A percentile compares a stretch with the other conserved stretches of the same genome.
These are phyloP conservation scores for Aspergillus olivimuriae DNA, from an alignment of 495 filamentous ascomycete species.

Conservation along the genomic window DNA sequence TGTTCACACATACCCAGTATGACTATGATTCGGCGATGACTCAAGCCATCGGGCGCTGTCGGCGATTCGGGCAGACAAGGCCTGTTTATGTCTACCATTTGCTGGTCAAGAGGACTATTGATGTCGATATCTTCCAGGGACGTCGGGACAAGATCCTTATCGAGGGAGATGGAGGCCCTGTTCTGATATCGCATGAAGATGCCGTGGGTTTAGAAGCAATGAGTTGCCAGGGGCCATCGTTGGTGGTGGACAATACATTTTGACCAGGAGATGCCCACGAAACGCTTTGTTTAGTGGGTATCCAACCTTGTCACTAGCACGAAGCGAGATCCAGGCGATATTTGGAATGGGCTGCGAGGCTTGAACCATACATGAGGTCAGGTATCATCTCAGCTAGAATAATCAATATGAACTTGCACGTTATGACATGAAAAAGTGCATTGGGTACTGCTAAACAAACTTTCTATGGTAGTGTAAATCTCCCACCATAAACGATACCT, in stretches of 20 bases:
- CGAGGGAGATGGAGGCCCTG: conserved; percentile 13
- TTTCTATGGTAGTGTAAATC: conserved; percentile 16
- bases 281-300: background rate
- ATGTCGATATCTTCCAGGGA: conserved; percentile 59
- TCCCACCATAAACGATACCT: conserved; percentile 11
- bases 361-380: no score
- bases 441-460: conserved; percentile 16
- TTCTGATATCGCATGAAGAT: conserved; percentile 13
- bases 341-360: no score
- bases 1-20: conserved; percentile 47
- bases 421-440: conserved; percentile 10
- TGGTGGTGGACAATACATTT: conserved; percentile 14
- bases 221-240: conserved; percentile 14
- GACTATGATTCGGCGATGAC: conserved; percentile 55
- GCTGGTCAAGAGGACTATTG: conserved; percentile 55
- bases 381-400: no score
- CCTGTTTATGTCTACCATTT: conserved; percentile 66
- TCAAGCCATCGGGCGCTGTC: conserved; percentile 65
- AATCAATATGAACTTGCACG: no score
- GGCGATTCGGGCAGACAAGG: conserved; percentile 62
- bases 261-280: background rate
- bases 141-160: conserved; percentile 25
- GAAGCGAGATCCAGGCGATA: no score
- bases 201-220: conserved; percentile 11
- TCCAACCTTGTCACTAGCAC: no score